Evolutionary conservation across 192 early-diverging fungal species (phyloP), one percentile per base, ranked within the genome.

Genomic region (Gryganskiella cystojenkinii): DNA sequence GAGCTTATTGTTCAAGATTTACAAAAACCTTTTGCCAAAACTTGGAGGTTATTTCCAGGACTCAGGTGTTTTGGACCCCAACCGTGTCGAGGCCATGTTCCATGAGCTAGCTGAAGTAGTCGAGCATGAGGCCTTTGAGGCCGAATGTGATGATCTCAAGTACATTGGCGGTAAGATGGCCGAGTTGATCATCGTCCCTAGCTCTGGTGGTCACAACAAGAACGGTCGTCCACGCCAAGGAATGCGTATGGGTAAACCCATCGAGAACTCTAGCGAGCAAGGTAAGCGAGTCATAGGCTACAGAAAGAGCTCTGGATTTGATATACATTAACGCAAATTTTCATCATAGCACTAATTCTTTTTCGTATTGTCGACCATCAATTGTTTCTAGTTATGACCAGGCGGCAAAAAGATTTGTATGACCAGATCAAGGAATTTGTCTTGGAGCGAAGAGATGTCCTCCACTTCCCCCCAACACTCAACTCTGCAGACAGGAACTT

Each of bases 21-120:
- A 94, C 67, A 88, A 87, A 49, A 82, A 84, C 58, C 79, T 92
- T 15, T 78, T 91, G 25, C 90, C 90, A 2, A 64, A 70, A n/a
- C 86, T 90, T 31, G 91, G 89, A 24, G 95, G 95, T 10, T 99
- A 99, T 61, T 88, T 99, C 25, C 94, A 96, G 51, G 88, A 97
- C 64, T 88, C 86, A 45, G 98, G 98, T 44, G 70, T 76, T n/a
- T 74, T 92, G 25, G 70, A 89, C 55, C 73, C 89, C 51, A 80
- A 67, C 17, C 84, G 88, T 37, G 81, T 92, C 42, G 85, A 92
- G 61, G 61, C 79, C 30, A 86, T 92, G 73, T 81, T 94, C 72
- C 80, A 86, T 44, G 87, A 88, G 47, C 56, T 93, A 33, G 67
- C 85, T n/a, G 57, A 79, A n/a, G 70, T 67, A 5, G 67, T 89